Conservation (phyloP, 2,329 filamentous ascomycete genomes). For the Plenodomus biglobosus region DNA sequence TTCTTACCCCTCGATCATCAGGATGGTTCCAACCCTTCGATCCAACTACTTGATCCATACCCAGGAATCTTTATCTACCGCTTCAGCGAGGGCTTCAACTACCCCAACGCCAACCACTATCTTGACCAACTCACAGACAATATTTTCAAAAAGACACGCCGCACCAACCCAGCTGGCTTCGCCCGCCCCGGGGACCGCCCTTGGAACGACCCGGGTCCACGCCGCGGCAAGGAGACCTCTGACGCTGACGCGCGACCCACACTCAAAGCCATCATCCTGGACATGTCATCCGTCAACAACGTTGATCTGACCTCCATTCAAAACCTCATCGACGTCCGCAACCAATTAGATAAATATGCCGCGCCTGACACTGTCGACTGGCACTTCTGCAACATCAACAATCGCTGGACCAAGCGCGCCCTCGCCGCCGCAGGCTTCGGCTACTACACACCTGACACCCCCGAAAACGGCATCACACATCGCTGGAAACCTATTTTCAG, state of each 20-base stretch:
- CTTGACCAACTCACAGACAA: constrained; percentile 64
- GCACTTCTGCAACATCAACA: constrained; percentile 92
- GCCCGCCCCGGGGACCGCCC: constrained; percentile 67
- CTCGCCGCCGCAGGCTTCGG: constrained; percentile 90
- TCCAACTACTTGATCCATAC: constrained; percentile 76
- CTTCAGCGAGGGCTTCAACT: constrained; percentile 95
- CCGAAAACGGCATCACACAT: constrained; percentile 56
- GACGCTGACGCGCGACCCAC: constrained; percentile 60
- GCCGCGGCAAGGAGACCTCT: constrained; percentile 53
- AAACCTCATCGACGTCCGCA: constrained; percentile 89
- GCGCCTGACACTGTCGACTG: constrained; percentile 84
- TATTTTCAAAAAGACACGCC: constrained; percentile 64
- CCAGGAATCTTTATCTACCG: constrained; percentile 96
- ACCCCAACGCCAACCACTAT: constrained; percentile 89
- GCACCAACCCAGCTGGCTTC: constrained; percentile 71
- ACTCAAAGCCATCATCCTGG: constrained; percentile 85
- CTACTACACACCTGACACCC: constrained; percentile 63
- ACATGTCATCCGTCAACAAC: constrained; percentile 93
- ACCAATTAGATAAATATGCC: constrained; percentile 89
- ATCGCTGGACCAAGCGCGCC: constrained; percentile 91
- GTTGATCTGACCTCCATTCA: constrained; percentile 93
- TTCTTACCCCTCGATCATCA: constrained; percentile 85
- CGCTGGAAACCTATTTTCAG: constrained; percentile 94
- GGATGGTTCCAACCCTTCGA: constrained; percentile 85
- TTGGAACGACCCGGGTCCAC: constrained; percentile 91